These are phyloP conservation scores for Penicillium coprophilum DNA, from an alignment of 495 filamentous ascomycete species.

Conservation along the genomic window DNA sequence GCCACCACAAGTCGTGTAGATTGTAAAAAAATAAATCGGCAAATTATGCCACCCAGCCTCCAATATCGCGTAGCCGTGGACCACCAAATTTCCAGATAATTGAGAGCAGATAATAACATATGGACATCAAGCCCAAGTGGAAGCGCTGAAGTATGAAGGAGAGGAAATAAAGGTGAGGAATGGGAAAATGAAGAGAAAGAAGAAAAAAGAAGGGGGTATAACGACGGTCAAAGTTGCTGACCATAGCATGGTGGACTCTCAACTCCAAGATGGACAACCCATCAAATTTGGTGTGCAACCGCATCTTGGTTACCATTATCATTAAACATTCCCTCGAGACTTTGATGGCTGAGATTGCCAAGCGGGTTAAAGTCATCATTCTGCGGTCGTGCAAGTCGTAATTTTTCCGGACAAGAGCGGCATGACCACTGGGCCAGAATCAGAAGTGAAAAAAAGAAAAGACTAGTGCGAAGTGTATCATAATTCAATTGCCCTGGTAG, in stretches of 20 bases:
- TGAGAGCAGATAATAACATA: conserved; percentile 1
- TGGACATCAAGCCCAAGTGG: conserved; percentile 4
- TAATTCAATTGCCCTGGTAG: conserved; percentile 19
- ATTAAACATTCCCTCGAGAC: conserved; percentile 36
- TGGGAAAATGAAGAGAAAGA: conserved; percentile 4
- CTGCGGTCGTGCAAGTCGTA: conserved; percentile 34
- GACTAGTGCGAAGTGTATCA: neutral
- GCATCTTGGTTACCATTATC: conserved; percentile 42
- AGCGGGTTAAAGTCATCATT: conserved; percentile 30
- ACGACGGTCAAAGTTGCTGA: conserved; percentile 22
- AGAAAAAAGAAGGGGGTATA: conserved; percentile 31
- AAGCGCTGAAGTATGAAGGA: neutral
- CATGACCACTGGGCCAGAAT: conserved; percentile 12
- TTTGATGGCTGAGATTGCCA: conserved; percentile 21
- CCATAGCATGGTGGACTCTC: conserved; percentile 2
- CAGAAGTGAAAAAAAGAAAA: conserved; percentile 8
- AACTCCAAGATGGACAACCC: conserved; percentile 15
- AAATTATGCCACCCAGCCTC: neutral
- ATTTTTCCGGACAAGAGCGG: conserved; percentile 14
- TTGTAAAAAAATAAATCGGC: neutral
- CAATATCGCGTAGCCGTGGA: neutral
- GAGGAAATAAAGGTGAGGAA: conserved; percentile 5
- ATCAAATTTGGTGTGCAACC: conserved; percentile 14
- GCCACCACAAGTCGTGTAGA: conserved; percentile 7
- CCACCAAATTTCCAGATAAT: neutral